Conservation (phyloP, 2,329 filamentous ascomycete species). For the Claviceps quebecensis region DNA sequence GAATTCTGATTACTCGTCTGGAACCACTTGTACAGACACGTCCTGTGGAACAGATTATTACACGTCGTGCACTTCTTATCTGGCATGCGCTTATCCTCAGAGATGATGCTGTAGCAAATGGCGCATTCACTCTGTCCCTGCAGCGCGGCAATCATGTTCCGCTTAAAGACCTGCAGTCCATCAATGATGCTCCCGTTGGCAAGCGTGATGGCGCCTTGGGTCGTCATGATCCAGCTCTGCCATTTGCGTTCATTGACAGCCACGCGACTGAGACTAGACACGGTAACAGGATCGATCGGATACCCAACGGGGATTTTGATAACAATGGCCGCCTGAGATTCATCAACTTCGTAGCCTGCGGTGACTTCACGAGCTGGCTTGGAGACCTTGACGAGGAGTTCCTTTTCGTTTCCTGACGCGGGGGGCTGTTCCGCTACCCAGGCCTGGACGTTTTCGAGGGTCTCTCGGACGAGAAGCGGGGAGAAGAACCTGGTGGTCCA, state of each 20-base stretch:
- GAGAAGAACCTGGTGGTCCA: conserved; percentile 85
- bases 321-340: conserved; percentile 69
- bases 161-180: conserved; percentile 69
- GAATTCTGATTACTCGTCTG: conserved; percentile 81
- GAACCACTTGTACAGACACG: conserved; percentile 95
- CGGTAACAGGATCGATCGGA: conserved; percentile 64
- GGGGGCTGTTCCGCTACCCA: conserved; percentile 47
- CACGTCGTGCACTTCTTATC: conserved; percentile 87
- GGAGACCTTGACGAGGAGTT: conserved; percentile 56
- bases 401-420: conserved; percentile 35
- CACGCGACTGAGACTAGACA: conserved; percentile 67
- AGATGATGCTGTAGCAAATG: conserved; percentile 93
- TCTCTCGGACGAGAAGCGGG: conserved; percentile 49
- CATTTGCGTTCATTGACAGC: conserved; percentile 85
- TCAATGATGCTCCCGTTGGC: conserved; percentile 81
- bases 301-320: conserved; percentile 70
- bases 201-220: conserved; percentile 86
- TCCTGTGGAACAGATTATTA: conserved; percentile 83
- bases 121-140: conserved; percentile 92
- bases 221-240: conserved; percentile 78
- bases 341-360: conserved; percentile 77
- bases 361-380: conserved; percentile 60
- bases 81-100: conserved; percentile 73
- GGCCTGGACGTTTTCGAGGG: conserved; percentile 50
- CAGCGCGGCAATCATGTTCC: conserved; percentile 74